Evolutionary conservation across 768 basidiomycete species (phyloP), one percentile per base, ranked within the genome.

Genomic region (Podaxis sp.): DNA sequence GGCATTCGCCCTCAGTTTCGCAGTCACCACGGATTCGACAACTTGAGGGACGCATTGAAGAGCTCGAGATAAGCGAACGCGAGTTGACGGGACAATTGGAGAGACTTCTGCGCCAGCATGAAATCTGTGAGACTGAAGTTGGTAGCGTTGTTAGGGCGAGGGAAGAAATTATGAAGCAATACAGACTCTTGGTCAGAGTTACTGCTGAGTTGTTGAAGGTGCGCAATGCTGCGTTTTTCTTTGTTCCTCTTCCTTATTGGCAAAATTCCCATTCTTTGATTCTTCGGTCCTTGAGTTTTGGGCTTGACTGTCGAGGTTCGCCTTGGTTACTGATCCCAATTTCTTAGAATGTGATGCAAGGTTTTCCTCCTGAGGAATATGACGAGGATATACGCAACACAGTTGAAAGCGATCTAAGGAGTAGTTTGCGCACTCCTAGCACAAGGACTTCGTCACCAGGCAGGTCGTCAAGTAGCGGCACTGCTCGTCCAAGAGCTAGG

Each of bases 171-270:
- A 67, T 73, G 46, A 66, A 58, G 27, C 76, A 72, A 58, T 61
- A 77, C 66, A 74, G 51, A 59, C 72, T 77, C 51, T 70, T 78
- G 28, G 69, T 73, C 18, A 76, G 72, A 61, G 74, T 81, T 13
- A 70, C 83, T 57, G 65, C 71, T 40, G 74, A 78, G 61, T 68
- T 84, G 25, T 46, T 59, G 28, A 38, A 59, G 50, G 59, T 53
- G 18, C 21, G 59, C 44, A 14, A 5, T 5, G 6, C n/a, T 44
- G 16, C 18, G 5, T 44, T 18, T 18, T n/a, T 7, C 18, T 3
- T 37, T 54, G 10, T 54, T 38, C 18, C 37, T 53, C n/a, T 53
- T 48, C 6, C 18, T 48, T 21, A 21, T 21, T 14, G 10, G 52
- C 9, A 16, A 10, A 13, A 16, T 37, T 6, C 21, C n/a, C 50